Conservation (phyloP, 2,329 filamentous ascomycete species). For the Monosporascus sp. region DNA sequence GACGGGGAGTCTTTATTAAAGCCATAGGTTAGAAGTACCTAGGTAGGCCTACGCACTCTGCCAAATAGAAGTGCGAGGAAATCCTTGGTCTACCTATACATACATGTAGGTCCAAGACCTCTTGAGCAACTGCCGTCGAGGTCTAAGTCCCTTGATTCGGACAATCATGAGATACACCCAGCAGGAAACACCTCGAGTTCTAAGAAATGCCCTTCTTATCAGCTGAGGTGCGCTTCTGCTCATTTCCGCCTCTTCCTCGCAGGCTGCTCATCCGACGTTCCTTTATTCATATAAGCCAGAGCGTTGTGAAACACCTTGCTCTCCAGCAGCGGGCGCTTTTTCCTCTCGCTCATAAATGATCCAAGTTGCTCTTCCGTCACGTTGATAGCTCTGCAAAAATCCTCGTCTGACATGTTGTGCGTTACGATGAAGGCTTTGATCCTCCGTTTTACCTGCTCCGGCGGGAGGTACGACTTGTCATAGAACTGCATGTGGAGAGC, state of each 20-base stretch:
- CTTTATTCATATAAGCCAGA: constrained; percentile 3
- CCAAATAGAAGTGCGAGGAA: too few relatives aligned
- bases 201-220: not conserved
- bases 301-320: constrained; percentile 10
- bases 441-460: constrained; percentile 7
- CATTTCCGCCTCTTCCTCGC: constrained; percentile 5
- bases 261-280: not conserved
- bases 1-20: too few relatives aligned
- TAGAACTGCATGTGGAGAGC: not conserved
- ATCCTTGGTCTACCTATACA: too few relatives aligned
- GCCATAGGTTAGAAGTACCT: too few relatives aligned
- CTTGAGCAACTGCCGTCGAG: too few relatives aligned
- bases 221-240: not conserved
- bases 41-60: too few relatives aligned
- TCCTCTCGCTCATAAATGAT: constrained; percentile 4
- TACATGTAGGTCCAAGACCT: too few relatives aligned
- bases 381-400: constrained; percentile 5
- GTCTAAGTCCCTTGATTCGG: too few relatives aligned
- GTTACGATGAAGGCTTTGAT: constrained; percentile 7
- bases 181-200: too few relatives aligned
- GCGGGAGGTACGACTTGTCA: constrained; percentile 2
- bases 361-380: constrained; percentile 5
- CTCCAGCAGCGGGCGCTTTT: constrained; percentile 2
- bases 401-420: constrained; percentile 4
- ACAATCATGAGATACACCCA: too few relatives aligned